Evolutionary conservation across 352 stramenopile genomes (phyloP).

Genomic region (Phytophthora rubi): DNA sequence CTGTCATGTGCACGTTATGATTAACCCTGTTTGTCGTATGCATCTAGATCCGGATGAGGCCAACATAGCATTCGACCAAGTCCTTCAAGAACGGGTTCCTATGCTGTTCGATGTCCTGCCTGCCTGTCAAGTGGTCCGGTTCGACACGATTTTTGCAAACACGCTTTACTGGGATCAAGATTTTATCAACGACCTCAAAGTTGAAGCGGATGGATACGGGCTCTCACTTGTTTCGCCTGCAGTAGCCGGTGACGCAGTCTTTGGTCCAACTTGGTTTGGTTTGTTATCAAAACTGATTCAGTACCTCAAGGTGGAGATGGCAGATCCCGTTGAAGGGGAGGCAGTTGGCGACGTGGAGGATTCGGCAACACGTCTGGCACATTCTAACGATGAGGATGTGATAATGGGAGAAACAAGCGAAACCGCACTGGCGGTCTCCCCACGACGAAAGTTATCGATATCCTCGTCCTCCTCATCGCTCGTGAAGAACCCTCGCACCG

Average conservation of each 20-base stretch:
- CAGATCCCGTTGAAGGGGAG: slow-evolving; percentile 10
- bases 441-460: slow-evolving; percentile 27
- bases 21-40: neutral
- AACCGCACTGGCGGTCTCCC: neutral
- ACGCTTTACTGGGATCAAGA: slow-evolving; percentile 44
- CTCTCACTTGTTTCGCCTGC: slow-evolving; percentile 60
- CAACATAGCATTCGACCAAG: slow-evolving; percentile 49
- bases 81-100: slow-evolving; percentile 44
- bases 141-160: slow-evolving; percentile 48
- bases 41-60: slow-evolving; percentile 4
- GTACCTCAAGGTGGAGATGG: slow-evolving; percentile 45
- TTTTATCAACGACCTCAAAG: slow-evolving; percentile 60
- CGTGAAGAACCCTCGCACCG: slow-evolving; percentile 17
- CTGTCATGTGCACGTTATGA: neutral
- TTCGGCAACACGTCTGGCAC: neutral
- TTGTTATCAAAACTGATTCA: slow-evolving; percentile 66
- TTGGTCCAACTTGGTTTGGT: slow-evolving; percentile 58
- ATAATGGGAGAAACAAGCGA: slow-evolving; percentile 13
- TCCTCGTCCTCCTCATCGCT: slow-evolving; percentile 19
- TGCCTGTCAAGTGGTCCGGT: slow-evolving; percentile 35
- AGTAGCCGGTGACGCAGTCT: slow-evolving; percentile 24
- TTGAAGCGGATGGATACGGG: slow-evolving; percentile 58
- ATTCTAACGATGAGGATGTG: slow-evolving; percentile 14
- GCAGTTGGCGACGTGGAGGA: neutral
- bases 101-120: slow-evolving; percentile 52